These are phyloP conservation scores for Suhomyces sp. DNA, from an alignment of 805 yeast genomes.

Conservation along the genomic window DNA sequence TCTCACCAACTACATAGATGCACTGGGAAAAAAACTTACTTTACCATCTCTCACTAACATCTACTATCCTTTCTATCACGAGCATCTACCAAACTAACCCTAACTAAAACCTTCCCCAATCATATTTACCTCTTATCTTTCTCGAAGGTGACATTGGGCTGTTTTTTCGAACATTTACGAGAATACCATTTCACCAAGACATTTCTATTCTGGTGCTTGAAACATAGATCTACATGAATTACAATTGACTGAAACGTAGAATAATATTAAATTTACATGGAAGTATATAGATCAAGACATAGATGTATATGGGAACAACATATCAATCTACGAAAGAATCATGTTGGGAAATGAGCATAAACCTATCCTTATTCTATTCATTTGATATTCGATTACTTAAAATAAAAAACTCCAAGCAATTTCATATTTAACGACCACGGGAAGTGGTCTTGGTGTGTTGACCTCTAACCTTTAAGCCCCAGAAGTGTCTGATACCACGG, in stretches of 20 bases:
- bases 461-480: conserved; percentile 99
- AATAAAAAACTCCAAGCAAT: conserved; percentile 12
- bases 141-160: background rate
- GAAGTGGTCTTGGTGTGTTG: conserved; percentile 99
- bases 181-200: background rate
- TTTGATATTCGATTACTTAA: conserved; percentile 3
- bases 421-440: conserved; percentile 61
- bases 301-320: conserved; percentile 1
- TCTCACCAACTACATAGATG: too few species aligned
- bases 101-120: background rate
- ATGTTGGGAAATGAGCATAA: conserved; percentile 3
- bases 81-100: too few species aligned
- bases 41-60: background rate
- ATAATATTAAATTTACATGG: conserved; percentile 6
- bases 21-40: background rate
- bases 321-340: conserved; percentile 1
- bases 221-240: background rate
- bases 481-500: conserved; percentile 99
- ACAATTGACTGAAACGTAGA: conserved; percentile 2
- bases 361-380: conserved; percentile 2
- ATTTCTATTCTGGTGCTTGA: too few species aligned
- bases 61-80: background rate
- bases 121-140: background rate
- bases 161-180: background rate
- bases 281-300: conserved; percentile 1